These are phyloP conservation scores for Clitocybe nebularis DNA, from an alignment of 1,284 basidiomycete genomes.

Conservation along the genomic window DNA sequence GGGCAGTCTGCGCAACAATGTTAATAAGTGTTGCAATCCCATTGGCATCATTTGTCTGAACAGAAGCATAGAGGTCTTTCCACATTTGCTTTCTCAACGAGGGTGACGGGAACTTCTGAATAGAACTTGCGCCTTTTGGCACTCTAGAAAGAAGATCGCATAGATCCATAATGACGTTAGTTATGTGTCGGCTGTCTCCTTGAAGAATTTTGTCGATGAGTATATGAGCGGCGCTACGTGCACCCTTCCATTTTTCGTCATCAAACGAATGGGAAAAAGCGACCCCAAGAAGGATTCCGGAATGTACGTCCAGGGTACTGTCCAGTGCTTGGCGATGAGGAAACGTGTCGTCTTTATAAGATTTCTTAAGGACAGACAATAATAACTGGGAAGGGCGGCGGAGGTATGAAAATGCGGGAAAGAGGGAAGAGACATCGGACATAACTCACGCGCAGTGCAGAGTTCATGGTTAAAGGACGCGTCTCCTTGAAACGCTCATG, in stretches of 20 bases:
- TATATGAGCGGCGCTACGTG: slow-evolving; percentile 42
- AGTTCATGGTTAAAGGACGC: slow-evolving; percentile 55
- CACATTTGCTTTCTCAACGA: slow-evolving; percentile 60
- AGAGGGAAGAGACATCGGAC: no score
- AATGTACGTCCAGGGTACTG: slow-evolving; percentile 53
- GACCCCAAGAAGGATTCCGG: slow-evolving; percentile 52
- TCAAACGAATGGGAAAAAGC: slow-evolving; percentile 51
- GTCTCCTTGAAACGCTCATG: slow-evolving; percentile 63
- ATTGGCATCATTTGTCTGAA: slow-evolving; percentile 55
- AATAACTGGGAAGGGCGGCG: slow-evolving; percentile 24
- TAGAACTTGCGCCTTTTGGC: slow-evolving; percentile 1
- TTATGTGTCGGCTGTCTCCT: slow-evolving; percentile 42
- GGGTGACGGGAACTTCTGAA: slow-evolving; percentile 19
- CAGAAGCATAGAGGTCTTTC: slow-evolving; percentile 57
- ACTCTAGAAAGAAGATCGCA: slow-evolving; percentile 33
- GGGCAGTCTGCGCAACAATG: slow-evolving; percentile 54
- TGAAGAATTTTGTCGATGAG: slow-evolving; percentile 42
- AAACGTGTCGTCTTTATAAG: slow-evolving; percentile 25
- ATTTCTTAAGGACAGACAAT: slow-evolving; percentile 28
- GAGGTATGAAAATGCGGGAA: not conserved
- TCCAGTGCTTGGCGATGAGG: slow-evolving; percentile 30
- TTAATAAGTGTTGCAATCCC: slow-evolving; percentile 56
- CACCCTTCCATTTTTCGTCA: slow-evolving; percentile 45
- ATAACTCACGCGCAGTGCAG: slow-evolving; percentile 60
- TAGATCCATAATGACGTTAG: slow-evolving; percentile 33